Evolutionary conservation across 306 rosid genomes (phyloP).

Genomic region (Corylus avellana): DNA sequence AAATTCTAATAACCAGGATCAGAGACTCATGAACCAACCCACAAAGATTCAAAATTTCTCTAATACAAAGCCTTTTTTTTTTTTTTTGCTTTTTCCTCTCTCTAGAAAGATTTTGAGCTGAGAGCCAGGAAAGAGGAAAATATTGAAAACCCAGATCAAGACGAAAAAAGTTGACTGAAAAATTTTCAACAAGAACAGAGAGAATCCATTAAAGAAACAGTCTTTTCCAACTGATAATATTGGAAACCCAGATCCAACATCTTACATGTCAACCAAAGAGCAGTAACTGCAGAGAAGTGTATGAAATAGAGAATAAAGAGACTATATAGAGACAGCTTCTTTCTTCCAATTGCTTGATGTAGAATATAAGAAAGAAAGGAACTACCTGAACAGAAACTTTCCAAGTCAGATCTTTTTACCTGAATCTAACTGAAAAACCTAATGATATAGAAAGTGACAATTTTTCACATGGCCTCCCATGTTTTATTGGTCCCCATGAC

Average conservation of each 20-base stretch:
- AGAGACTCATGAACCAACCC: not conserved
- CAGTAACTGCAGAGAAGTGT: slow-evolving; percentile 2
- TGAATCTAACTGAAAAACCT: slow-evolving; percentile 37
- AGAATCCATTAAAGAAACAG: slow-evolving; percentile 7
- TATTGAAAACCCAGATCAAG: slow-evolving; percentile 32
- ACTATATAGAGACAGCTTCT: slow-evolving; percentile 6
- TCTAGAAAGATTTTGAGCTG: not conserved
- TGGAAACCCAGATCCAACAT: slow-evolving; percentile 18
- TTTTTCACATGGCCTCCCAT: slow-evolving; percentile 23
- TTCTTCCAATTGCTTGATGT: slow-evolving; percentile 27
- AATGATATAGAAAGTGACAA: not conserved
- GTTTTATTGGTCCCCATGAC: not conserved
- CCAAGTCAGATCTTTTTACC: slow-evolving; percentile 30
- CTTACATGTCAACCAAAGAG: slow-evolving; percentile 24
- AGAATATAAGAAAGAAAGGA: slow-evolving; percentile 20
- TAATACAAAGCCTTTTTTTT: not conserved
- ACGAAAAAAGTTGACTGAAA: slow-evolving; percentile 10
- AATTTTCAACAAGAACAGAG: slow-evolving; percentile 14
- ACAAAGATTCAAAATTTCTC: not conserved
- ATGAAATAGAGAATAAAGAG: slow-evolving; percentile 4
- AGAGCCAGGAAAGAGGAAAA: not conserved
- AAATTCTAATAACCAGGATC: slow-evolving; percentile 32
- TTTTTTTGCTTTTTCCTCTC: not conserved
- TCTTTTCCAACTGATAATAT: slow-evolving; percentile 7
- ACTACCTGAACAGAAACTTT: slow-evolving; percentile 7